Evolutionary conservation across 768 basidiomycete genomes (phyloP), one percentile per base, ranked within the genome.

Genomic region (Mycena indigotica): DNA sequence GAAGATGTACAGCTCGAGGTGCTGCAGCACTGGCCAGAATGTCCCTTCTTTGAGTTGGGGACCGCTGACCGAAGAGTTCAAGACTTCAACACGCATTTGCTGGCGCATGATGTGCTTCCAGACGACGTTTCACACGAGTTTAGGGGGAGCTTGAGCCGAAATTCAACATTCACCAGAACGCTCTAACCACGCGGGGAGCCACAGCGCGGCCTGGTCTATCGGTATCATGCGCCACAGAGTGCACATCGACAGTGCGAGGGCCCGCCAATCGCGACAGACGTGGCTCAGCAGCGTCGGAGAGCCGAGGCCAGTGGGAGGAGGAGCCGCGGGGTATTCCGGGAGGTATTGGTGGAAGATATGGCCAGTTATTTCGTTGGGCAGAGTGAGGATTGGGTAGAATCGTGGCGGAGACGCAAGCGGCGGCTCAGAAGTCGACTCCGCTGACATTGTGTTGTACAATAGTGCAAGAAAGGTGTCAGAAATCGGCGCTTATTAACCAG

Each of bases 341-440:
- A 48, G 24, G 46, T 48, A 48, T 24, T 10, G 12, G 6, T 6
- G 8, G 23, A 48, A 48, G 25, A 48, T 48, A 21, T 25, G 5
- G 24, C 24, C 46, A 21, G 46, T 48, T 5, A 48, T 24, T 28
- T 48, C 46, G 23, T 48, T 48, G 15, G 46, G 46, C 6, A 48
- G 46, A 6, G 21, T 24, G 46, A 48, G 46, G 46, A 48, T 48
- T 5, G 46, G 46, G 25, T 48, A 48, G 12, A n/a, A 38, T n/a
- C 12, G n/a, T 23, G 41, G 41, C 23, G 17, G 8, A 17, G 17
- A 35, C 17, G 10, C 32, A 35, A 35, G 28, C 40, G 25, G 19
- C 53, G 30, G 16, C 48, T 51, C n/a, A 19, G n/a, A 24, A 12
- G 26, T 6, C 19, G 16, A 57, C 58, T 56, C 45, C 56, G 8